Conservation (phyloP, 179 eudicot genomes). For the Amaranthus tricolor region DNA sequence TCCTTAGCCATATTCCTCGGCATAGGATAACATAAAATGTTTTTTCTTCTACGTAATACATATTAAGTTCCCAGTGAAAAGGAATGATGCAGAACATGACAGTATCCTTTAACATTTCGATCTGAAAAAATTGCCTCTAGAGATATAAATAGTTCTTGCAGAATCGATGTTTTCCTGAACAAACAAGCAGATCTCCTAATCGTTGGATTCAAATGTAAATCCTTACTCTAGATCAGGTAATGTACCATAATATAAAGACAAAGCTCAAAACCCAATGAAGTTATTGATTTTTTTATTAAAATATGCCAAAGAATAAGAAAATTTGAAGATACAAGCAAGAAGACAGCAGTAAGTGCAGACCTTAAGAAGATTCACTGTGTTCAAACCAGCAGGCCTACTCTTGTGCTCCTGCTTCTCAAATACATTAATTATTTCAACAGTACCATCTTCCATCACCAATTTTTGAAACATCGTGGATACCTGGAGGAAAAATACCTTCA, state of each 20-base stretch:
- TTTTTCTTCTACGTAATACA: not conserved
- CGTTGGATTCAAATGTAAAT: not conserved
- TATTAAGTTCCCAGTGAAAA: not conserved
- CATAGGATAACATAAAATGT: not conserved
- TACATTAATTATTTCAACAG: conserved; percentile 50
- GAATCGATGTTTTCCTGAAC: no score
- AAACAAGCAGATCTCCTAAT: not conserved
- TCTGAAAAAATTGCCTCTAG: not conserved
- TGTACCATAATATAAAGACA: not conserved
- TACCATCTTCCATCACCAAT: conserved; percentile 69
- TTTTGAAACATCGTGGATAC: conserved; percentile 75
- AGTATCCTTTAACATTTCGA: not conserved
- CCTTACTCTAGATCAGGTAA: not conserved
- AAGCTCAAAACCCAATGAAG: not conserved
- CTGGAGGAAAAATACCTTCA: conserved; percentile 33
- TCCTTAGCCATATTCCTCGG: not conserved
- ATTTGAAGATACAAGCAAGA: not conserved
- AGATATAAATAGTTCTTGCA: not conserved
- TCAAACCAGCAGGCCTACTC: conserved; percentile 89
- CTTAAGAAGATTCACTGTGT: conserved; percentile 94
- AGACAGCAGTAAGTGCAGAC: conserved; percentile 26
- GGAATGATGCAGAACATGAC: not conserved
- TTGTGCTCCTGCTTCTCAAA: conserved; percentile 81
- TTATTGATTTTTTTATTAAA: no score
- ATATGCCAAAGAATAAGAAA: not conserved